A percentile compares a stretch with the other conserved stretches of the same genome.
Evolutionary conservation across 768 basidiomycete species (phyloP).

Genomic region (Suillus variegatus): DNA sequence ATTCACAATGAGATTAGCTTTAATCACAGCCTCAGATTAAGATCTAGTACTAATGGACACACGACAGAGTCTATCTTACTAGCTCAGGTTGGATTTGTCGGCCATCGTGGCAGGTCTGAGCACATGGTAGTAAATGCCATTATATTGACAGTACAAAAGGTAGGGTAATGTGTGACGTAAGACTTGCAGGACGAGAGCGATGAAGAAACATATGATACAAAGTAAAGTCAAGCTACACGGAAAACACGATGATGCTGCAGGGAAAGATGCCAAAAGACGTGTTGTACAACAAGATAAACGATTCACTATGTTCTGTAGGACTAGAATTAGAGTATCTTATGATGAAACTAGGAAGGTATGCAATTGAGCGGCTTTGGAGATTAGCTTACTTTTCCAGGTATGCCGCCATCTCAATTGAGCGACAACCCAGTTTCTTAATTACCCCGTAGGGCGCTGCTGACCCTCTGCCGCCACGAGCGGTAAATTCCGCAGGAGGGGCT

Average conservation of each 20-base stretch:
- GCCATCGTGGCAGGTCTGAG: not conserved
- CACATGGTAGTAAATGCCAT: not conserved
- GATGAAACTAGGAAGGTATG: conserved; percentile 16
- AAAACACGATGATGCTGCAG: conserved; percentile 10
- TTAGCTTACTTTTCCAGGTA: conserved; percentile 15
- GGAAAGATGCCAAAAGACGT: conserved; percentile 9
- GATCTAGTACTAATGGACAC: not conserved
- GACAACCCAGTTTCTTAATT: conserved; percentile 15
- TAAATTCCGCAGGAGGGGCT: conserved; percentile 64
- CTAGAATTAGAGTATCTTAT: conserved; percentile 18
- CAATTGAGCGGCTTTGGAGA: conserved; percentile 18
- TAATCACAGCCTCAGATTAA: conserved; percentile 4
- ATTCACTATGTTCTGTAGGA: conserved; percentile 20
- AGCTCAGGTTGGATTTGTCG: not conserved
- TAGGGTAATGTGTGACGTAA: not conserved
- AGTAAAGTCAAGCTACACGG: not conserved
- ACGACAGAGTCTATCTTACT: not conserved
- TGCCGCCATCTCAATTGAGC: conserved; percentile 14
- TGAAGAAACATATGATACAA: conserved; percentile 6
- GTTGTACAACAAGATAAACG: conserved; percentile 11
- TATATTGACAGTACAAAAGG: not conserved
- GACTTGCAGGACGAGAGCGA: not conserved
- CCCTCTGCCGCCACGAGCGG: conserved; percentile 58
- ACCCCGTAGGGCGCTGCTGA: conserved; percentile 48
- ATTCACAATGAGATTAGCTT: conserved; percentile 1